Conservation (phyloP, 768 basidiomycete genomes). For the Termitomyces heimii region DNA sequence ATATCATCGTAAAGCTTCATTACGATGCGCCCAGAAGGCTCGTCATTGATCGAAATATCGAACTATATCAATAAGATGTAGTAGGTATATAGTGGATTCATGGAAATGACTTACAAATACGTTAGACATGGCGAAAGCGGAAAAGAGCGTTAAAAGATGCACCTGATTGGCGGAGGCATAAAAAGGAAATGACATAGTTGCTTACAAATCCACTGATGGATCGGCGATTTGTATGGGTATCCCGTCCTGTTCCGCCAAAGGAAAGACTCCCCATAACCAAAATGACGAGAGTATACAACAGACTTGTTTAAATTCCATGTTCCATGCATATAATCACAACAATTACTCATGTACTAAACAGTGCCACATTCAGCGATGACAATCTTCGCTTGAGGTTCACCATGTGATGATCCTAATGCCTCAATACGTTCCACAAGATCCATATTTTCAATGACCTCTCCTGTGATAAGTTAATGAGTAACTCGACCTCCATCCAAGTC, state of each 20-base stretch:
- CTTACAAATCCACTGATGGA: not conserved
- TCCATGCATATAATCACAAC: not conserved
- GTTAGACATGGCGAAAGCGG: not conserved
- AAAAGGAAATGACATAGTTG: slow-evolving; percentile 2
- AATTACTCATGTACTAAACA: slow-evolving; percentile 3
- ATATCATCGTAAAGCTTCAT: slow-evolving; percentile 85
- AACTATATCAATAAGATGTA: slow-evolving; percentile 39
- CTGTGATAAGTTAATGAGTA: slow-evolving; percentile 21
- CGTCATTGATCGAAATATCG: slow-evolving; percentile 47
- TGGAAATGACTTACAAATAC: not conserved
- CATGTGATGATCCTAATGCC: slow-evolving; percentile 30
- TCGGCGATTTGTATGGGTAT: not conserved
- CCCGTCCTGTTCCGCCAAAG: too few species aligned
- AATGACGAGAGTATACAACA: not conserved
- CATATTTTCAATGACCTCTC: slow-evolving; percentile 59
- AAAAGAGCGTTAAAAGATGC: not conserved
- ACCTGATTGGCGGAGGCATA: not conserved
- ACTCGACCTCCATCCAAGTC: not conserved
- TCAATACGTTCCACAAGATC: slow-evolving; percentile 62
- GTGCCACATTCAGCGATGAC: slow-evolving; percentile 36
- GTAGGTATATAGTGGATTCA: not conserved
- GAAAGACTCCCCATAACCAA: too few species aligned
- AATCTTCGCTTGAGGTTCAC: slow-evolving; percentile 37
- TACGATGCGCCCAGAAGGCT: slow-evolving; percentile 49
- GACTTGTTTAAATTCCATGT: not conserved